phyloP scores from a whole-genome alignment of 805 yeast genomes.

The Saccharomycopsis sp. region DNA sequence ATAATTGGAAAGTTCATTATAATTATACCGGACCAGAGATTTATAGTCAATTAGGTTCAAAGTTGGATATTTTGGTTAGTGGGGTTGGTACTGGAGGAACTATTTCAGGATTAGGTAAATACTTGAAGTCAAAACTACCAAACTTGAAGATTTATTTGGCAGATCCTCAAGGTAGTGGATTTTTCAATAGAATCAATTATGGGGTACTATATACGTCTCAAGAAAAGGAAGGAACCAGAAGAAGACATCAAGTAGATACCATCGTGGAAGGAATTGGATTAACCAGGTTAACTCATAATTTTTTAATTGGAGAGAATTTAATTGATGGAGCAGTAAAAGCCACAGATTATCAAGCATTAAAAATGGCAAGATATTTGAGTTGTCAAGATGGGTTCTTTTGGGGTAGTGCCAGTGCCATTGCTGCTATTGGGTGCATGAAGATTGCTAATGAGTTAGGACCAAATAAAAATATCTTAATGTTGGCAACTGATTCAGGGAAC shows the following conservation, averaged over 20 bases:
- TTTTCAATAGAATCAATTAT: constrained; percentile 69
- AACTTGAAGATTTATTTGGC: constrained; percentile 54
- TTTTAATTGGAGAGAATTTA: constrained; percentile 53
- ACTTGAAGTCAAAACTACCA: constrained; percentile 41
- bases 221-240: constrained; percentile 86
- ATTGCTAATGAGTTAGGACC: constrained; percentile 36
- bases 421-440: constrained; percentile 79
- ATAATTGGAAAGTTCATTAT: constrained; percentile 81
- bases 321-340: constrained; percentile 79
- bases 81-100: constrained; percentile 99
- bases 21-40: constrained; percentile 88
- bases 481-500: constrained; percentile 88
- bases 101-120: constrained; percentile 80
- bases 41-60: constrained; percentile 55
- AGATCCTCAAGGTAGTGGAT: constrained; percentile 95
- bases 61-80: constrained; percentile 66
- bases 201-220: constrained; percentile 91
- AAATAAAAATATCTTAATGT: constrained; percentile 65
- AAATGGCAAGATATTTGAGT: constrained; percentile 79
- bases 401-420: constrained; percentile 90
- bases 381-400: constrained; percentile 81
- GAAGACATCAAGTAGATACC: constrained; percentile 95
- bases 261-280: constrained; percentile 89
- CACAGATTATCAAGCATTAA: constrained; percentile 66
- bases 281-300: constrained; percentile 77